phyloP scores from a whole-genome alignment of 2,329 filamentous ascomycete genomes.

The Elsinoe australis region DNA sequence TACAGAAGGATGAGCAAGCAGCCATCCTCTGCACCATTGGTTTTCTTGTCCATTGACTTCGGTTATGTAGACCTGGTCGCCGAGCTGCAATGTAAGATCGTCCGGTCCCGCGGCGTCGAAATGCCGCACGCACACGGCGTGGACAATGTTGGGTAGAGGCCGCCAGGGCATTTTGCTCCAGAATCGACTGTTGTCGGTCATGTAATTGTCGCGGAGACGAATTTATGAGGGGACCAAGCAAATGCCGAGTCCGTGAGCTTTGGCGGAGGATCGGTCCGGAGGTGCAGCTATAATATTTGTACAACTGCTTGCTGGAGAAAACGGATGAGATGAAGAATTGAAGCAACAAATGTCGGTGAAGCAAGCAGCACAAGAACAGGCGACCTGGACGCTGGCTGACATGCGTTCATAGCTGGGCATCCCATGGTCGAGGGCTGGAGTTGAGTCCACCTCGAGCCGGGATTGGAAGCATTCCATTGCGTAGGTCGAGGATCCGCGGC shows the following conservation, averaged over 20 bases:
- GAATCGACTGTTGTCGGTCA: constrained; percentile 15
- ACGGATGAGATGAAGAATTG: too few species aligned
- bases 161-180: constrained; percentile 73
- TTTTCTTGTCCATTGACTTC: constrained; percentile 81
- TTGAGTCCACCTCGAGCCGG: neutral
- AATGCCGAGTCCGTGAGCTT: constrained; percentile 2
- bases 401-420: constrained; percentile 11
- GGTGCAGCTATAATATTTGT: neutral
- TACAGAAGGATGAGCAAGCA: constrained; percentile 87
- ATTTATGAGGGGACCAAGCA: neutral
- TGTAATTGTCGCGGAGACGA: neutral
- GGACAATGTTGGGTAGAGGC: constrained; percentile 92
- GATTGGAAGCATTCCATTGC: neutral
- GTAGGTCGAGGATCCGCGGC: constrained; percentile 13
- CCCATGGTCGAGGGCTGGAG: constrained; percentile 6
- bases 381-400: constrained; percentile 1
- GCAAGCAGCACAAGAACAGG: neutral
- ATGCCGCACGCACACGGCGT: constrained; percentile 91
- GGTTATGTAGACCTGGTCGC: constrained; percentile 97
- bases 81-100: constrained; percentile 92
- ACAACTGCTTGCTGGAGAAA: neutral
- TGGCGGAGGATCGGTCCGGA: constrained; percentile 10
- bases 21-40: constrained; percentile 89
- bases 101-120: constrained; percentile 80
- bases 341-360: constrained; percentile 11